Conservation (phyloP, 2,329 filamentous ascomycete genomes). For the Corinectria fuckeliana region DNA sequence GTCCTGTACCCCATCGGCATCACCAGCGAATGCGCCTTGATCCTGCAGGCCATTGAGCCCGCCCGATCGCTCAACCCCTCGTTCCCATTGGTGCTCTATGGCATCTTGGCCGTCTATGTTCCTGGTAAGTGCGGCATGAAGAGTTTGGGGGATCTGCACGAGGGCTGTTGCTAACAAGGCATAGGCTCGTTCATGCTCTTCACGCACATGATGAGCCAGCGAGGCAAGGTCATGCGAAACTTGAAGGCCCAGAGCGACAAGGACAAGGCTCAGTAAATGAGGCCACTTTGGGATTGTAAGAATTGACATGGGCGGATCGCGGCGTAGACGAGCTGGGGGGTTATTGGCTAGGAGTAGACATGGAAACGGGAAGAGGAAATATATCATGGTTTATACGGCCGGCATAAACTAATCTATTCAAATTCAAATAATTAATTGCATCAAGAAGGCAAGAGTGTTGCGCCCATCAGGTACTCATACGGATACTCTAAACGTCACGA, state of each 20-base stretch:
- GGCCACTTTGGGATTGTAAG: background rate
- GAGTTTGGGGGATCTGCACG: background rate
- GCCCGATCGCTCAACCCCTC: constrained; percentile 54
- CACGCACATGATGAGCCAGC: constrained; percentile 93
- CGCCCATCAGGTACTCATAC: background rate
- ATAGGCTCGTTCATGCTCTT: constrained; percentile 81
- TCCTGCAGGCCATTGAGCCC: constrained; percentile 72
- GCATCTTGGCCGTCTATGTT: constrained; percentile 76
- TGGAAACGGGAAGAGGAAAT: background rate
- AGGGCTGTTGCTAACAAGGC: background rate
- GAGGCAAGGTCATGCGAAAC: constrained; percentile 76
- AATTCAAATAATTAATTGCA: constrained; percentile 14
- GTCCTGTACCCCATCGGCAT: constrained; percentile 94
- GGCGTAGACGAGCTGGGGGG: background rate
- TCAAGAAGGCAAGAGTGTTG: background rate
- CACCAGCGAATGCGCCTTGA: constrained; percentile 81
- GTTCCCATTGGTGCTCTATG: constrained; percentile 66
- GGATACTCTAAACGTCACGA: background rate
- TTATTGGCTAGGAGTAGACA: background rate
- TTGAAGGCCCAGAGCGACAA: constrained; percentile 58
- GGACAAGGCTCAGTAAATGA: constrained; percentile 46
- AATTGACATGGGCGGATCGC: background rate
- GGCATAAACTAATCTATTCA: constrained; percentile 4
- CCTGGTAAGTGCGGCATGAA: constrained; percentile 66
- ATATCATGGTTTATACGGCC: background rate